phyloP scores from a whole-genome alignment of 1,284 basidiomycete species.

The Apiotrichum akiyoshidainum region DNA sequence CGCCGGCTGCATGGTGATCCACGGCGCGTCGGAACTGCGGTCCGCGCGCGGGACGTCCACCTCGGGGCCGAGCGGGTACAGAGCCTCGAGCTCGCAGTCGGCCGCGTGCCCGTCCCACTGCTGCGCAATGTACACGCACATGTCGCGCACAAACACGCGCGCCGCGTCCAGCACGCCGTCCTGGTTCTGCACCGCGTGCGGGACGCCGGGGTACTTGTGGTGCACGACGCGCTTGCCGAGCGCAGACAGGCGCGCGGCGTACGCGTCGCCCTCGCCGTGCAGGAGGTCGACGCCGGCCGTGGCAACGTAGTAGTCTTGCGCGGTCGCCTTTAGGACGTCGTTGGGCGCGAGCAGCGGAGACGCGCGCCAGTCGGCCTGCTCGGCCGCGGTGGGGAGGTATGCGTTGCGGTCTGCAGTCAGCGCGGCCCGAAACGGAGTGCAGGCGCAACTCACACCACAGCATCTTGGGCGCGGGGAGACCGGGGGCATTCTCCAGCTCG shows the following conservation, averaged over 20 bases:
- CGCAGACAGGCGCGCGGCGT: background rate
- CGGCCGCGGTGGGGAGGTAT: background rate
- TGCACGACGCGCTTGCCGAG: background rate
- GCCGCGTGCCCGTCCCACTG: background rate
- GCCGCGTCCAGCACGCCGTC: background rate
- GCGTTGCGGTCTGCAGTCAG: background rate
- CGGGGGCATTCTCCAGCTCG: background rate
- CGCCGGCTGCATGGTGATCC: background rate
- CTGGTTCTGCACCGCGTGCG: background rate
- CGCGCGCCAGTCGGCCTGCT: background rate
- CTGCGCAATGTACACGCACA: background rate
- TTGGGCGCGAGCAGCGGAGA: background rate
- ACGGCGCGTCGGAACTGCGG: background rate
- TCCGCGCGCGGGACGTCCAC: background rate
- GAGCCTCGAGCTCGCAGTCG: background rate
- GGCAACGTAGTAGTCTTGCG: background rate
- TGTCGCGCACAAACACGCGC: background rate
- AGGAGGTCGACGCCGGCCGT: background rate
- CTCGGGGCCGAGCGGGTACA: background rate
- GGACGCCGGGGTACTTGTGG: background rate
- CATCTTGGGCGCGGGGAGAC: background rate
- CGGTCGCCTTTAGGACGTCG: background rate
- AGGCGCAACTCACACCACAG: slow-evolving; percentile 1
- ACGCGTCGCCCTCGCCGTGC: background rate
- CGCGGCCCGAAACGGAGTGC: background rate